phyloP scores from a whole-genome alignment of 768 basidiomycete genomes.

The Suillus variegatus region DNA sequence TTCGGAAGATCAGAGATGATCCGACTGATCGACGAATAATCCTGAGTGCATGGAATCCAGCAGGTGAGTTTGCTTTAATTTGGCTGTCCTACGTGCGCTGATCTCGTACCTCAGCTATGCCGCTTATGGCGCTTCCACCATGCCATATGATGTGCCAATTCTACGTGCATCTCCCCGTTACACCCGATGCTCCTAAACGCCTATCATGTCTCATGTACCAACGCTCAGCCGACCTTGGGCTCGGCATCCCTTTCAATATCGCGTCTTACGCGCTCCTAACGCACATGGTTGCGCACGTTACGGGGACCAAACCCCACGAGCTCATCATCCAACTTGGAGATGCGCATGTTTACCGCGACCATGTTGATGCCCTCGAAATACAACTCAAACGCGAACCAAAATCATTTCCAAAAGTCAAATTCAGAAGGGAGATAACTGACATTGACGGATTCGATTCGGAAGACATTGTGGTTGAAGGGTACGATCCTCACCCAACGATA shows the following conservation, averaged over 20 bases:
- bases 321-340: slow-evolving; percentile 96
- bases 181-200: slow-evolving; percentile 52
- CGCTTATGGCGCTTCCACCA: slow-evolving; percentile 94
- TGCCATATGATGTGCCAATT: slow-evolving; percentile 99
- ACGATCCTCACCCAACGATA: slow-evolving; percentile 80
- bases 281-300: slow-evolving; percentile 96
- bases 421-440: slow-evolving; percentile 62
- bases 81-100: not conserved
- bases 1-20: slow-evolving; percentile 88
- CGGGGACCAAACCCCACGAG: slow-evolving; percentile 83
- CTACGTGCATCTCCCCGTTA: slow-evolving; percentile 86
- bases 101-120: slow-evolving; percentile 62
- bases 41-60: slow-evolving; percentile 97
- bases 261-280: slow-evolving; percentile 97
- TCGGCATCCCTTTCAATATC: slow-evolving; percentile 99
- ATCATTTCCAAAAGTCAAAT: slow-evolving; percentile 79
- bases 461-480: slow-evolving; percentile 89
- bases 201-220: slow-evolving; percentile 98
- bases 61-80: slow-evolving; percentile 54
- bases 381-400: slow-evolving; percentile 81
- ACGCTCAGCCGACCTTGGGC: slow-evolving; percentile 94
- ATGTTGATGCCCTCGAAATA: slow-evolving; percentile 80
- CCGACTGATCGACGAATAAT: slow-evolving; percentile 95
- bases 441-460: slow-evolving; percentile 80
- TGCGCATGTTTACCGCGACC: slow-evolving; percentile 94